A percentile compares a stretch with the other conserved stretches of the same genome.
These are phyloP conservation scores for Auxenochlorella pyrenoidosa DNA, from an alignment of 139 green algal species.

Conservation along the genomic window DNA sequence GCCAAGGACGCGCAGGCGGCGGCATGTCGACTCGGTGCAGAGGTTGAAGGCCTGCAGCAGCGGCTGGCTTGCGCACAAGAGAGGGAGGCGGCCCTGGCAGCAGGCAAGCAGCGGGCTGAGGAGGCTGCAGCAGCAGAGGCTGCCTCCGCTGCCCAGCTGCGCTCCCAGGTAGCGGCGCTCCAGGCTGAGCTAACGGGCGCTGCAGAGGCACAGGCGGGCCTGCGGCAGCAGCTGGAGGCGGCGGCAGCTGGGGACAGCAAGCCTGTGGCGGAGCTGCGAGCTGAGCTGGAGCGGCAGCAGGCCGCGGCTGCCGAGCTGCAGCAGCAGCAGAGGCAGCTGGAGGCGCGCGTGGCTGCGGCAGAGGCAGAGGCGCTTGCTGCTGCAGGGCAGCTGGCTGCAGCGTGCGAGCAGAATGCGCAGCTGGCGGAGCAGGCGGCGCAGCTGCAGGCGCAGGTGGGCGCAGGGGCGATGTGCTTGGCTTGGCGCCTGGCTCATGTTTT, in stretches of 20 bases:
- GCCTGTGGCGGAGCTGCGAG: neutral
- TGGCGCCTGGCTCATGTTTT: too few relatives aligned
- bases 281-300: neutral
- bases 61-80: neutral
- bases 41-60: neutral
- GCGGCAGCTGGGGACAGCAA: neutral
- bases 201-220: neutral
- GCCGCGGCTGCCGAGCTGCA: neutral
- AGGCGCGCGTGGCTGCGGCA: neutral
- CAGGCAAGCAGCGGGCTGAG: neutral
- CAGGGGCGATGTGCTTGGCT: neutral
- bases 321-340: neutral
- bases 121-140: neutral
- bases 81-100: neutral
- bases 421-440: constrained; percentile 23
- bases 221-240: constrained; percentile 13
- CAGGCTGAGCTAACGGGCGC: neutral
- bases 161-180: neutral
- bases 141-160: neutral
- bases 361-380: constrained; percentile 2
- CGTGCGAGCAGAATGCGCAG: constrained; percentile 35
- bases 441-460: constrained; percentile 9
- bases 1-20: neutral
- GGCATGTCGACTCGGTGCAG: neutral
- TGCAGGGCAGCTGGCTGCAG: constrained; percentile 21